phyloP scores from a whole-genome alignment of 2,329 filamentous ascomycete genomes.

The Fusarium sp. region DNA sequence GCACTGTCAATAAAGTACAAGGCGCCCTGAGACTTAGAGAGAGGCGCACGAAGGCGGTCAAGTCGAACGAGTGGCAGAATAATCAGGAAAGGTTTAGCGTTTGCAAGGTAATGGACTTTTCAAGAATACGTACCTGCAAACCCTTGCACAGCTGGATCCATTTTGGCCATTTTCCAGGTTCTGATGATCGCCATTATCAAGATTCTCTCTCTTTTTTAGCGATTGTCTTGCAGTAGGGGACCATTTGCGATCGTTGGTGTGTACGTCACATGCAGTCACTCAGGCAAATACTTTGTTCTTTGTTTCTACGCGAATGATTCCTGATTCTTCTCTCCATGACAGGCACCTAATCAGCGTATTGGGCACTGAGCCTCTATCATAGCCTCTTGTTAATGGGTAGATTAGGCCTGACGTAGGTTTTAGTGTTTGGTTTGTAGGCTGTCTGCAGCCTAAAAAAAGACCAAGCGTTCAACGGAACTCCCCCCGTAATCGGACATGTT shows the following conservation, averaged over 20 bases:
- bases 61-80: conserved; percentile 40
- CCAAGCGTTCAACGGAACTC: not conserved
- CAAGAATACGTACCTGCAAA: conserved; percentile 26
- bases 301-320: not conserved
- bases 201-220: conserved; percentile 17
- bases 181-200: conserved; percentile 21
- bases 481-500: conserved; percentile 26
- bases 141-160: conserved; percentile 26
- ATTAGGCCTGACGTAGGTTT: not conserved
- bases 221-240: conserved; percentile 13
- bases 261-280: conserved; percentile 22
- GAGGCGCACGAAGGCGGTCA: conserved; percentile 41
- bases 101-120: not conserved
- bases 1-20: conserved; percentile 13
- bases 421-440: not conserved
- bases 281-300: not conserved
- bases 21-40: conserved; percentile 18
- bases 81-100: conserved; percentile 1
- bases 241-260: conserved; percentile 11
- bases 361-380: not conserved
- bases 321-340: not conserved
- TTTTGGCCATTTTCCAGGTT: conserved; percentile 27
- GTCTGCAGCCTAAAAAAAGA: not conserved
- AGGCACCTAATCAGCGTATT: not conserved
- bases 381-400: too few relatives aligned